Conservation (phyloP, 495 filamentous ascomycete genomes). For the Cryomyces antarcticus region DNA sequence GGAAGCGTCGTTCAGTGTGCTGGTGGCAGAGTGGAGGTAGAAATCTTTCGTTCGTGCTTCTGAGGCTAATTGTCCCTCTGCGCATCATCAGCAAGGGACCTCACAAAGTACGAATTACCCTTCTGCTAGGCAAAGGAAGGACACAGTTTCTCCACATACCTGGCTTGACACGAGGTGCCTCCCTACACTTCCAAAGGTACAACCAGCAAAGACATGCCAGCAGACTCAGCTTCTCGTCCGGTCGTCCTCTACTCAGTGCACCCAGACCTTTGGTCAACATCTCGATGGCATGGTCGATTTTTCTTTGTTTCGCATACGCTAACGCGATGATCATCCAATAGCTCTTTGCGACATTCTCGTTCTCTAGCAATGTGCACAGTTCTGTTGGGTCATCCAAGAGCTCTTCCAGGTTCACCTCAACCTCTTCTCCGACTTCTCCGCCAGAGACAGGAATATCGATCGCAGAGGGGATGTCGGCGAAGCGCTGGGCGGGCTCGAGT, state of each 20-base stretch:
- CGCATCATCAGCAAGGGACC: background rate
- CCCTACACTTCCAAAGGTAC: conserved; percentile 74
- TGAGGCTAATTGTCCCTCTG: conserved; percentile 26
- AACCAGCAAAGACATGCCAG: conserved; percentile 79
- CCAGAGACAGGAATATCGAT: conserved; percentile 82
- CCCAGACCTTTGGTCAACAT: conserved; percentile 68
- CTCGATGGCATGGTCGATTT: conserved; percentile 84
- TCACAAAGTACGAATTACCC: background rate
- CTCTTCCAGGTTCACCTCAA: conserved; percentile 80
- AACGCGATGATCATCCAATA: conserved; percentile 93
- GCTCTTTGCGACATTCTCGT: conserved; percentile 64
- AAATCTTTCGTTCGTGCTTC: conserved; percentile 79
- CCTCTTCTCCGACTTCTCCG: conserved; percentile 52
- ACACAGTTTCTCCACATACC: conserved; percentile 22
- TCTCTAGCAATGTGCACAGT: conserved; percentile 81
- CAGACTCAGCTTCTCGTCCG: conserved; percentile 70
- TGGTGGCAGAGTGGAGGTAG: conserved; percentile 79
- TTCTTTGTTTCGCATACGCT: conserved; percentile 90
- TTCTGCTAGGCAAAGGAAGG: background rate
- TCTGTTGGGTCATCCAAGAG: conserved; percentile 91
- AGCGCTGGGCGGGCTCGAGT: conserved; percentile 29
- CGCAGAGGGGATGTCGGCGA: conserved; percentile 69
- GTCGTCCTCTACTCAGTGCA: conserved; percentile 46
- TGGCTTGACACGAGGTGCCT: conserved; percentile 46
- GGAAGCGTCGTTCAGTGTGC: conserved; percentile 77